Conservation (phyloP, 2,329 filamentous ascomycete species). For the Neonectria punicea region DNA sequence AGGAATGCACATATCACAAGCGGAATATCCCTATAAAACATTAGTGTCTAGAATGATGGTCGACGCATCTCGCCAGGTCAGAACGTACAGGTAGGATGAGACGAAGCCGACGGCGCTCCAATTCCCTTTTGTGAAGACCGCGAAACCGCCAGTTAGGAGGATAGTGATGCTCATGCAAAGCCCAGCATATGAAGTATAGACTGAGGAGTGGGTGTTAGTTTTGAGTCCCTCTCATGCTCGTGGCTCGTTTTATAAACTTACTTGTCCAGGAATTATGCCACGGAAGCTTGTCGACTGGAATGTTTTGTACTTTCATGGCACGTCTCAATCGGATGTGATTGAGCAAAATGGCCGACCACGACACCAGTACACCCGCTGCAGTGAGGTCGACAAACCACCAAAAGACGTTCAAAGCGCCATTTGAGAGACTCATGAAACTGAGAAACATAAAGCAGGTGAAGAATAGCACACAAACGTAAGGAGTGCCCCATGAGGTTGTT, state of each 20-base stretch:
- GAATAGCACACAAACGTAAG: conserved; percentile 67
- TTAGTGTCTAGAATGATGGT: conserved; percentile 23
- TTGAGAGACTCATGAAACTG: conserved; percentile 67
- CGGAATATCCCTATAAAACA: conserved; percentile 63
- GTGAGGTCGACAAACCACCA: conserved; percentile 73
- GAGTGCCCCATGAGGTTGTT: conserved; percentile 71
- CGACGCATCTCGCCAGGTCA: conserved; percentile 6
- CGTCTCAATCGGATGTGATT: conserved; percentile 68
- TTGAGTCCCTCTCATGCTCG: background rate
- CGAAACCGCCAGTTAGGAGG: conserved; percentile 76
- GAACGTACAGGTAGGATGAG: conserved; percentile 69
- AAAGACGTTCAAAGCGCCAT: conserved; percentile 70
- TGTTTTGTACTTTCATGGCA: conserved; percentile 65
- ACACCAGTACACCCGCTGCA: conserved; percentile 70
- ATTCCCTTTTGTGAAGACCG: conserved; percentile 68
- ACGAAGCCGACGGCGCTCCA: conserved; percentile 69
- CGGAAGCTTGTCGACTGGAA: conserved; percentile 61
- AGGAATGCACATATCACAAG: conserved; percentile 66
- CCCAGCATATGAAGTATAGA: conserved; percentile 69
- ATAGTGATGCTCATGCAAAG: conserved; percentile 71
- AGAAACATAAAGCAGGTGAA: conserved; percentile 66
- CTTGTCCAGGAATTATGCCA: conserved; percentile 73
- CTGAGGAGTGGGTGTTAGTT: conserved; percentile 47
- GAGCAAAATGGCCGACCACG: conserved; percentile 69
- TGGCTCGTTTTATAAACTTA: conserved; percentile 49